phyloP scores from a whole-genome alignment of 768 basidiomycete genomes.

The Cubamyces sp. region DNA sequence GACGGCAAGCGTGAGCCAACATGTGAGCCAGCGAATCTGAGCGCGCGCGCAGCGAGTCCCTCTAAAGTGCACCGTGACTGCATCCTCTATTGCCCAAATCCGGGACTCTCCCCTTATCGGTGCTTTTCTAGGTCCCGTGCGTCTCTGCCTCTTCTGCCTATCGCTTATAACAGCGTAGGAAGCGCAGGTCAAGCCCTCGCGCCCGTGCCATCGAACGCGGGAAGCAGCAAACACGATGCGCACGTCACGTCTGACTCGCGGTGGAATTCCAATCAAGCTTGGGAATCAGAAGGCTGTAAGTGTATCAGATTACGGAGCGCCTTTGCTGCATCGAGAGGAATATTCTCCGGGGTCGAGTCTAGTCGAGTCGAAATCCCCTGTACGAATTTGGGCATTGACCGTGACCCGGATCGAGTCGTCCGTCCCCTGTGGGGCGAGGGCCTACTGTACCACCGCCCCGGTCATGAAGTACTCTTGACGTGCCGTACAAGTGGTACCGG shows the following conservation, averaged over 20 bases:
- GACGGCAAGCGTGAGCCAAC: constrained; percentile 14
- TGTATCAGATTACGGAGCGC: constrained; percentile 23
- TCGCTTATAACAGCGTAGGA: constrained; percentile 1
- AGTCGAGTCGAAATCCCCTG: constrained; percentile 15
- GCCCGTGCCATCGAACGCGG: constrained; percentile 5
- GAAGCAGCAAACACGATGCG: constrained; percentile 18
- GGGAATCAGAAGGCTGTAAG: constrained; percentile 22
- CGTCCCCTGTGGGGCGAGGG: constrained; percentile 7
- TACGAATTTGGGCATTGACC: constrained; percentile 6
- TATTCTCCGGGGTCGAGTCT: constrained; percentile 17
- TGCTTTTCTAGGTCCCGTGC: constrained; percentile 10
- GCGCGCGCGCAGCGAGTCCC: constrained; percentile 6
- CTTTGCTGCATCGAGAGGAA: constrained; percentile 8
- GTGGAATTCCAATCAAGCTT: constrained; percentile 4
- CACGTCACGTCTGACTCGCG: constrained; percentile 7
- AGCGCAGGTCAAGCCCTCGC: constrained; percentile 1
- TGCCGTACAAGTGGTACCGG: constrained; percentile 4
- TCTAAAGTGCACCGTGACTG: not conserved
- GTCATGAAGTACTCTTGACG: constrained; percentile 3
- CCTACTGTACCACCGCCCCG: constrained; percentile 13
- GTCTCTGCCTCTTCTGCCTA: constrained; percentile 4
- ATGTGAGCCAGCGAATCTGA: constrained; percentile 12
- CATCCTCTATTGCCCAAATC: constrained; percentile 5
- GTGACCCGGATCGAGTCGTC: not conserved
- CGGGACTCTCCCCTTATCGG: constrained; percentile 16